Base-by-base conservation (phyloP, 2,329 filamentous ascomycete species). In the Talaromyces islandicus region DNA sequence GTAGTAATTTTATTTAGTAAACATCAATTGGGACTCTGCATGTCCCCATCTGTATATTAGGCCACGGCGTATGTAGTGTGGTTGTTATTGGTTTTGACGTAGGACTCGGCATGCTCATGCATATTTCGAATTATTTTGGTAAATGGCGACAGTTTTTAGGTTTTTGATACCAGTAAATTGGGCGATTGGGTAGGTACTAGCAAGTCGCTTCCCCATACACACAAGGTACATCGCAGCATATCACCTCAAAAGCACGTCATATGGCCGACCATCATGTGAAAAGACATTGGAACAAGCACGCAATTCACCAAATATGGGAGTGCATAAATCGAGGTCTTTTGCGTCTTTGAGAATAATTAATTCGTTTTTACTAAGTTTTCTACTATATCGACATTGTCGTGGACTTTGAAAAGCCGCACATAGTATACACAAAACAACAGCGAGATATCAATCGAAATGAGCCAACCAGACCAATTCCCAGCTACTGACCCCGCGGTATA, bases 401-500 rank as follows among this genome's bases (percentile, higher is more conserved):
- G 12, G 14, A 35, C 11, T 24, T 24, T 2, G 43, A 50, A 25
- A n/a, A 7, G 43, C 43, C n/a, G 10, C 41, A 7, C 3, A 3
- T 24, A 19, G 25, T 17, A 17, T 25, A 27, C 10, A 19, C n/a
- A 9, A 21, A n/a, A 11, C 12, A 29, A 5, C 17, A 52, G 14
- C 24, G 17, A 27, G 7, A 14, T 27, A 52, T 9, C 38, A 35
- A 32, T 43, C n/a, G n/a, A n/a, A 14, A 56, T 56, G 54, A 19
- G 41, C 27, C 21, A 56, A 29, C 4, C 11, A 50, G 27, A 24
- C 17, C 38, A 30, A 30, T 27, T 56, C 27, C 63, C 68, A 11
- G 68, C 65, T 6, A 69, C 75, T 9, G 76, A 80, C 54, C 76
- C 78, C 6, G 62, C 67, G 12, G 65, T 77, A 21, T 81, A 81